A percentile compares a stretch with the other conserved stretches of the same genome.
Evolutionary conservation across 345 rosid species (phyloP).

Genomic region (Bruguiera parviflora): DNA sequence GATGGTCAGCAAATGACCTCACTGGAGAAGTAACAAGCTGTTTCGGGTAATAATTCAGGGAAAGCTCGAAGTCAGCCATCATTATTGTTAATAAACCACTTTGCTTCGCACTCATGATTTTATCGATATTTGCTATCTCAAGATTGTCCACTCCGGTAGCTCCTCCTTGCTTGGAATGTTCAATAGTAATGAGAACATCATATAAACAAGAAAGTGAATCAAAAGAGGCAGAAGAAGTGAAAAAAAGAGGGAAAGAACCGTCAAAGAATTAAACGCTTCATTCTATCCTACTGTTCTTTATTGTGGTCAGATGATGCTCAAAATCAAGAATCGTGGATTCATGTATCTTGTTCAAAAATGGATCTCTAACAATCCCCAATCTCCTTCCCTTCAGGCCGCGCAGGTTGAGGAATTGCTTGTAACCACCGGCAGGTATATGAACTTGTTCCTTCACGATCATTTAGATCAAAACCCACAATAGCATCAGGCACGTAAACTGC

Average conservation of each 20-base stretch:
- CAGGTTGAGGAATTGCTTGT: slow-evolving; percentile 30
- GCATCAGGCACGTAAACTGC: slow-evolving; percentile 32
- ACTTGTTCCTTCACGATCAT: slow-evolving; percentile 26
- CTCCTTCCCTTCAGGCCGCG: slow-evolving; percentile 26
- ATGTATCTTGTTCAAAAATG: slow-evolving; percentile 5
- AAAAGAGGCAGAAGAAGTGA: neutral
- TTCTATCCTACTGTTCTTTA: slow-evolving; percentile 6
- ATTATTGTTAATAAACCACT: slow-evolving; percentile 16
- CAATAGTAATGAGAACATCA: neutral
- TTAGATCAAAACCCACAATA: slow-evolving; percentile 33
- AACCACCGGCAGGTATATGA: slow-evolving; percentile 32
- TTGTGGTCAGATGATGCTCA: slow-evolving; percentile 8
- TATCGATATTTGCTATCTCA: slow-evolving; percentile 15
- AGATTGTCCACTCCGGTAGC: slow-evolving; percentile 30
- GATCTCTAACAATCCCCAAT: slow-evolving; percentile 27
- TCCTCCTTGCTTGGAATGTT: slow-evolving; percentile 20
- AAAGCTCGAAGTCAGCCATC: slow-evolving; percentile 33
- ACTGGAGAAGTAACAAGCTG: slow-evolving; percentile 34
- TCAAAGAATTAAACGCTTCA: too few species aligned
- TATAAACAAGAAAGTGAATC: neutral
- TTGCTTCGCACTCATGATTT: slow-evolving; percentile 1
- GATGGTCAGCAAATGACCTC: slow-evolving; percentile 35
- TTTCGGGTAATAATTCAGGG: slow-evolving; percentile 32
- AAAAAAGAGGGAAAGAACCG: too few species aligned
- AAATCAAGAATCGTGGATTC: slow-evolving; percentile 17